Percentiles rank a stretch among this genome's conserved stretches.
phyloP scores from a whole-genome alignment of 345 rosid genomes.

The Crucihimalaya himalaica region DNA sequence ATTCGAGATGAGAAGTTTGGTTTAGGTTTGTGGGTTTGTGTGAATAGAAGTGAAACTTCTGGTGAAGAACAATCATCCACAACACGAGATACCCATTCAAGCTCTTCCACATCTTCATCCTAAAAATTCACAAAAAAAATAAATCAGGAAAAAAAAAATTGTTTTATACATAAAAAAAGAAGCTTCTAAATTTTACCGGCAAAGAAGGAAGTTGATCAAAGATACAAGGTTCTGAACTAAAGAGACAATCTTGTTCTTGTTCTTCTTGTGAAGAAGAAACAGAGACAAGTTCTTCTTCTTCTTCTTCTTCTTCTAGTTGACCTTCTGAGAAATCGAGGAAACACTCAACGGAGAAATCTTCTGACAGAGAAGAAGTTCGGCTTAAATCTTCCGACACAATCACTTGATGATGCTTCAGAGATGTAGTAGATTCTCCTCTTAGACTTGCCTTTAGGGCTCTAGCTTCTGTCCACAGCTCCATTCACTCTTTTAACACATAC shows the following conservation, averaged over 20 bases:
- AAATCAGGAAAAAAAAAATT: not conserved
- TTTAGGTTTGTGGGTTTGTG: conserved; percentile 54
- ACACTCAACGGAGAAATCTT: conserved; percentile 72
- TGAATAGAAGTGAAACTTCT: conserved; percentile 62
- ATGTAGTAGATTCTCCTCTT: conserved; percentile 44
- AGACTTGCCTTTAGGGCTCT: conserved; percentile 63
- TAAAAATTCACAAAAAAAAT: conserved; percentile 22
- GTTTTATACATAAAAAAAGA: not conserved
- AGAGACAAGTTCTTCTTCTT: conserved; percentile 47
- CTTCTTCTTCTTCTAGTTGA: conserved; percentile 41
- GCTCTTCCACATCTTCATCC: conserved; percentile 89
- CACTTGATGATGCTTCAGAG: conserved; percentile 37
- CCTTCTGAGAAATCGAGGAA: conserved; percentile 66
- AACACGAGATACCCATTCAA: conserved; percentile 89
- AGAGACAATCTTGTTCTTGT: conserved; percentile 26
- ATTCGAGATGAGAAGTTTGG: conserved; percentile 47
- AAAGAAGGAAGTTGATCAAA: conserved; percentile 39
- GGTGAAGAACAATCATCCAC: conserved; percentile 83
- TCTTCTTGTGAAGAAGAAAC: conserved; percentile 54
- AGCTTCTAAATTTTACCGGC: conserved; percentile 22
- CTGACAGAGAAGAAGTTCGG: conserved; percentile 36
- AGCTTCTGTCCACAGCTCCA: conserved; percentile 65
- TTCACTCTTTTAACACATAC: conserved; percentile 34
- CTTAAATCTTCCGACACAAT: conserved; percentile 43
- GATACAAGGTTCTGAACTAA: conserved; percentile 32